Percentiles rank a stretch among this genome's conserved stretches.
Conservation (phyloP, 2,329 filamentous ascomycete species). For the Pseudocercospora vitis region DNA sequence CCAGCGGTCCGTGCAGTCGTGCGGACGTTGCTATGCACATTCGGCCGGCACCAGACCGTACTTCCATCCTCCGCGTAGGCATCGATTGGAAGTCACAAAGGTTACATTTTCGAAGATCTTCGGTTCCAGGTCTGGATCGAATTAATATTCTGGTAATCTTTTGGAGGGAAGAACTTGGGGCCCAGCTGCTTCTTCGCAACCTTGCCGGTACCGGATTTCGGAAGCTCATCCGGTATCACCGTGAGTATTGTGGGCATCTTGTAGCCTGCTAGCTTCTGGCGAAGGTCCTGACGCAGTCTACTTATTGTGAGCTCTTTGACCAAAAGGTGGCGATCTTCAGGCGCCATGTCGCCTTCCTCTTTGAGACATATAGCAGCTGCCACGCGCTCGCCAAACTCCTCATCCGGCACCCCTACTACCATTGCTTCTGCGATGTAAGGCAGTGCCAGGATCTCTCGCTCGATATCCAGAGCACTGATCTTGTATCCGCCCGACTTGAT, state of each 20-base stretch:
- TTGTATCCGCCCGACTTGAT: conserved; percentile 60
- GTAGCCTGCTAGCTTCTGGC: conserved; percentile 48
- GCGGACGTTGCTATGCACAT: too few relatives aligned
- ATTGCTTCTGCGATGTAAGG: conserved; percentile 53
- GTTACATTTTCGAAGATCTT: conserved; percentile 18
- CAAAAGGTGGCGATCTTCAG: conserved; percentile 24
- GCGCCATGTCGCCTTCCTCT: conserved; percentile 33
- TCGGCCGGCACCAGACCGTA: too few relatives aligned
- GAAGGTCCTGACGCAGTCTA: conserved; percentile 46
- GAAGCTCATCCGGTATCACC: conserved; percentile 48
- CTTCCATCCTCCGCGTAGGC: too few relatives aligned
- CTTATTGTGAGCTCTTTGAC: conserved; percentile 40
- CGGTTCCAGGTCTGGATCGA: conserved; percentile 35
- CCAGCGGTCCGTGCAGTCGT: too few relatives aligned
- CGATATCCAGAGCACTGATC: conserved; percentile 56
- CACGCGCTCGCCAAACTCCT: conserved; percentile 57
- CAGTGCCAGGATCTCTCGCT: conserved; percentile 53
- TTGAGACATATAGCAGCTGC: conserved; percentile 53
- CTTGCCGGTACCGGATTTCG: conserved; percentile 52
- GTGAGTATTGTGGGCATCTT: conserved; percentile 52
- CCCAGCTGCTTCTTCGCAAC: conserved; percentile 50
- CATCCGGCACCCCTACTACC: conserved; percentile 55
- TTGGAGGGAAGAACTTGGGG: conserved; percentile 34
- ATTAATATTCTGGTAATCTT: conserved; percentile 21
- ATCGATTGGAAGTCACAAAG: too few relatives aligned